phyloP scores from a whole-genome alignment of 306 rosid species.

The Vicia sativa region DNA sequence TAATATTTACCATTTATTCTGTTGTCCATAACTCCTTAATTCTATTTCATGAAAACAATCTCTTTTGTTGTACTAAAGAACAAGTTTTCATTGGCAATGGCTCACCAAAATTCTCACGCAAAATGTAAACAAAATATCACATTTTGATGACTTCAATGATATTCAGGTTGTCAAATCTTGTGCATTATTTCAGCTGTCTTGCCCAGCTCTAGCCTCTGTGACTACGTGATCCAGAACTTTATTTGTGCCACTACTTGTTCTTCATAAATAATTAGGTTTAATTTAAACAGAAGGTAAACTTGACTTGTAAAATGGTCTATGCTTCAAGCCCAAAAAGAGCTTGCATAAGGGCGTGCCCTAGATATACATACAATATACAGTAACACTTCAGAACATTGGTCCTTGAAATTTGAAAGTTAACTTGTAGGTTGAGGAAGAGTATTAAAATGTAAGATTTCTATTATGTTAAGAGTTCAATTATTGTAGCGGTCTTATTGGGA shows the following conservation, averaged over 20 bases:
- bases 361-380: neutral
- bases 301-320: neutral
- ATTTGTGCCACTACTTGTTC: neutral
- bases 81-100: neutral
- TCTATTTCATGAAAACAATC: neutral
- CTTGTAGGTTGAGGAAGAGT: no score
- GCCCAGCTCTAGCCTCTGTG: neutral
- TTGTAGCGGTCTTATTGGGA: no score
- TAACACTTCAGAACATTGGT: no score
- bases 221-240: neutral
- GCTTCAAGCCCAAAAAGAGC: neutral
- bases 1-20: neutral
- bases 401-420: no score
- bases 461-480: no score
- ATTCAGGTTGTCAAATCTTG: neutral
- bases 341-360: neutral
- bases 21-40: neutral
- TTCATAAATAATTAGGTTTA: neutral
- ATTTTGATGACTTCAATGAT: conserved; percentile 1
- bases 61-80: neutral
- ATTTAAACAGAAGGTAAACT: neutral
- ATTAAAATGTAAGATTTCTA: no score
- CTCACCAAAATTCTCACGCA: neutral
- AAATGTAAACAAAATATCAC: neutral
- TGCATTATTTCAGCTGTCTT: neutral